These are phyloP conservation scores for Rachicladosporium sp. DNA, from an alignment of 2,329 filamentous ascomycete species.

Conservation along the genomic window DNA sequence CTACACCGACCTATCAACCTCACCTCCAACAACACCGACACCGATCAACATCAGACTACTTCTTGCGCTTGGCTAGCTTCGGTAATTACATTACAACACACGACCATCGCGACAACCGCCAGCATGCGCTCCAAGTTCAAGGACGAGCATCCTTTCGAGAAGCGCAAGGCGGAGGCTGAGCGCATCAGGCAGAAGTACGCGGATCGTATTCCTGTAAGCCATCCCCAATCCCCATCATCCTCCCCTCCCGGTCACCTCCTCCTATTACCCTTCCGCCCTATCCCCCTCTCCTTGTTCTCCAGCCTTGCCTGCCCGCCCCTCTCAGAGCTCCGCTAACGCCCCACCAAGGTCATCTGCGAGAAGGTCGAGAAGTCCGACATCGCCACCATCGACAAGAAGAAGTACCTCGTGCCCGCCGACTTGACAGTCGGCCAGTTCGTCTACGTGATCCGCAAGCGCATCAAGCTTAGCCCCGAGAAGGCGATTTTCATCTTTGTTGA, in stretches of 20 bases:
- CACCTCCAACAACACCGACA: constrained; percentile 3
- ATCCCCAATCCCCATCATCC: no score
- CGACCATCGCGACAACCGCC: constrained; percentile 25
- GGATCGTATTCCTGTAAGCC: constrained; percentile 66
- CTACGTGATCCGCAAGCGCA: constrained; percentile 99
- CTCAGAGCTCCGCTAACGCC: no score
- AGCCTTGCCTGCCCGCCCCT: no score
- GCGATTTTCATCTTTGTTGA: constrained; percentile 99
- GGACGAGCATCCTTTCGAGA: constrained; percentile 99
- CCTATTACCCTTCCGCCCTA: no score
- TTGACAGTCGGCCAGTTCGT: constrained; percentile 98
- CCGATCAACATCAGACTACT: constrained; percentile 1
- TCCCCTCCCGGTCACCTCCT: no score
- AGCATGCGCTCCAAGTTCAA: constrained; percentile 99
- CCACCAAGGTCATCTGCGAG: constrained; percentile 83
- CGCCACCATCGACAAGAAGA: constrained; percentile 99
- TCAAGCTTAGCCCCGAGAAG: constrained; percentile 99
- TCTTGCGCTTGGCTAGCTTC: not conserved
- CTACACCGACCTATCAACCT: constrained; percentile 1
- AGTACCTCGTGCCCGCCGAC: constrained; percentile 95
- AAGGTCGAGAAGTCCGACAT: constrained; percentile 99
- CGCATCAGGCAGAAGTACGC: constrained; percentile 98
- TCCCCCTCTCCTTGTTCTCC: no score
- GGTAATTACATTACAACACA: constrained; percentile 3
- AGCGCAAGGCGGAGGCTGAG: constrained; percentile 99